These are phyloP conservation scores for Coffea eugenioides DNA, from an alignment of 257 asterid species.

Conservation along the genomic window DNA sequence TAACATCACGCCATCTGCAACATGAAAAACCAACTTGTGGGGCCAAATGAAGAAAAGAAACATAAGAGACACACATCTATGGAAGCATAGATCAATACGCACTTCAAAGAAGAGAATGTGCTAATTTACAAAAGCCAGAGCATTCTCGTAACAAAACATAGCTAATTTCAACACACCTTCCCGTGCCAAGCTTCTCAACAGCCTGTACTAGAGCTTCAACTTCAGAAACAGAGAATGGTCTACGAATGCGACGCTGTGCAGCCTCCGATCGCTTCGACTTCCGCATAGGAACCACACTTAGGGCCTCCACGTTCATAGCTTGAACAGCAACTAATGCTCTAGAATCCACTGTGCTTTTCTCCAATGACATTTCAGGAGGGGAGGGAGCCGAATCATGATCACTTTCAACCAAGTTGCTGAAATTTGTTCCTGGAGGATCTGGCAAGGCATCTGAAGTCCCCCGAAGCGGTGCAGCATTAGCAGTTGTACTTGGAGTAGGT, in stretches of 20 bases:
- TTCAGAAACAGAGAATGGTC: conserved; percentile 94
- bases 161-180: conserved; percentile 51
- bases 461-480: conserved; percentile 31
- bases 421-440: conserved; percentile 39
- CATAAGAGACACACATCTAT: background rate
- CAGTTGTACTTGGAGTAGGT: conserved; percentile 29
- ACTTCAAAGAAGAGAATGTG: background rate
- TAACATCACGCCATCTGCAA: conserved; percentile 96
- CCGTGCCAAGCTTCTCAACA: conserved; percentile 97
- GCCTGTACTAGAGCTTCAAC: conserved; percentile 97
- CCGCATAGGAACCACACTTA: conserved; percentile 61
- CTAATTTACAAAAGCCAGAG: background rate
- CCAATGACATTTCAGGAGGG: conserved; percentile 50
- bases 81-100: background rate
- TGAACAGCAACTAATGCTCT: conserved; percentile 63
- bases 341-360: conserved; percentile 48
- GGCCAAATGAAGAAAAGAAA: conserved; percentile 1
- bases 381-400: conserved; percentile 80
- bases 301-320: conserved; percentile 49
- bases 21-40: conserved; percentile 5
- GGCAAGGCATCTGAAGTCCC: conserved; percentile 38
- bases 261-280: conserved; percentile 81
- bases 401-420: conserved; percentile 62
- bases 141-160: background rate
- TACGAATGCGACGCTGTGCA: conserved; percentile 84